Percentiles rank a stretch among this genome's conserved stretches.
Evolutionary conservation across 2,329 filamentous ascomycete species (phyloP).

Genomic region (Fusarium sp.): DNA sequence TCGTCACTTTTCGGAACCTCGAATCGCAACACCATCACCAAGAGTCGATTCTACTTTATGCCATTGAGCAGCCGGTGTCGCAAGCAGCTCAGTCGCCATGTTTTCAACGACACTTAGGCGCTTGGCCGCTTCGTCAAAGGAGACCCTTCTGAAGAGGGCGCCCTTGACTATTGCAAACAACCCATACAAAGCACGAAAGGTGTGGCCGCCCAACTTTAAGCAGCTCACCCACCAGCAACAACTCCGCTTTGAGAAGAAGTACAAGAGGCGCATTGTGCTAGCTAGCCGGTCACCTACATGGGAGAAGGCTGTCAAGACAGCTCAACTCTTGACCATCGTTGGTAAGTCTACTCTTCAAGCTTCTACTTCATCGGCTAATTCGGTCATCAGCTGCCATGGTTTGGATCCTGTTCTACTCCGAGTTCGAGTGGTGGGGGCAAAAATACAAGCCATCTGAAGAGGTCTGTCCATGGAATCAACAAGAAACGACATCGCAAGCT

Average conservation of each 20-base stretch:
- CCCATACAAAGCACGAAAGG: slow-evolving; percentile 74
- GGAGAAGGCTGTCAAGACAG: slow-evolving; percentile 73
- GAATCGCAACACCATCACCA: slow-evolving; percentile 11
- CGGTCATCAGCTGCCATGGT: slow-evolving; percentile 49
- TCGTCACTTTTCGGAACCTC: slow-evolving; percentile 28
- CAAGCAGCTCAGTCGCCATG: slow-evolving; percentile 42
- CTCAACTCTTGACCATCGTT: slow-evolving; percentile 69
- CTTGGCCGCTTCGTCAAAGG: slow-evolving; percentile 48
- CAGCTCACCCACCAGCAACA: slow-evolving; percentile 78
- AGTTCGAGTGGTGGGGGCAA: slow-evolving; percentile 58
- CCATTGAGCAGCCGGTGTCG: slow-evolving; percentile 20
- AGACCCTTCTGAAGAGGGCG: slow-evolving; percentile 41
- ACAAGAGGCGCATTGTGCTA: slow-evolving; percentile 75
- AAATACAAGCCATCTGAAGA: slow-evolving; percentile 57
- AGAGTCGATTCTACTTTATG: slow-evolving; percentile 14
- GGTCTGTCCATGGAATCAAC: slow-evolving; percentile 40
- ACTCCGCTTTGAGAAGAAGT: slow-evolving; percentile 82
- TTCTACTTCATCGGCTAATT: slow-evolving; percentile 16
- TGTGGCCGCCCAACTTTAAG: slow-evolving; percentile 83
- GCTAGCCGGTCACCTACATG: slow-evolving; percentile 72
- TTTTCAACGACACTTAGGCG: slow-evolving; percentile 50
- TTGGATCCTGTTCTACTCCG: slow-evolving; percentile 56
- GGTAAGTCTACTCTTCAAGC: slow-evolving; percentile 52
- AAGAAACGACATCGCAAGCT: slow-evolving; percentile 4
- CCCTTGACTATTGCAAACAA: slow-evolving; percentile 60